These are phyloP conservation scores for Combretum micranthum DNA, from an alignment of 345 rosid genomes.

Conservation along the genomic window DNA sequence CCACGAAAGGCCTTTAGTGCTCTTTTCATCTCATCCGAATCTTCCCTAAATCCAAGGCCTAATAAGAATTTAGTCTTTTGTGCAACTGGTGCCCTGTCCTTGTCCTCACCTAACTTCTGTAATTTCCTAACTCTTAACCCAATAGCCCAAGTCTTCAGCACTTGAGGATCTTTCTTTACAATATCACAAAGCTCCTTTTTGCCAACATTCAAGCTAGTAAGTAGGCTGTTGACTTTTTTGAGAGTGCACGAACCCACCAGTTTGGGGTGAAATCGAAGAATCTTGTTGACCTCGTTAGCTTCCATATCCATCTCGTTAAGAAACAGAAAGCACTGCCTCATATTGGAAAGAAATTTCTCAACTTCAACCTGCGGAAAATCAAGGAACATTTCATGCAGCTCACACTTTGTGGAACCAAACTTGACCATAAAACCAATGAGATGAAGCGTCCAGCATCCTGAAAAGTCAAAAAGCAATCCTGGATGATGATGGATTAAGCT, in stretches of 20 bases:
- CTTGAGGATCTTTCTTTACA: conserved; percentile 49
- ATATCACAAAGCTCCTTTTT: conserved; percentile 37
- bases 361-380: conserved; percentile 43
- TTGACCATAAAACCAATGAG: conserved; percentile 46
- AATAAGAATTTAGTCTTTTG: conserved; percentile 48
- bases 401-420: conserved; percentile 38
- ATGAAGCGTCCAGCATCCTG: conserved; percentile 33
- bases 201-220: conserved; percentile 38
- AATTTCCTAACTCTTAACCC: conserved; percentile 29
- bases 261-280: conserved; percentile 33
- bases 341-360: conserved; percentile 38
- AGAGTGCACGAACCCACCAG: conserved; percentile 45
- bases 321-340: conserved; percentile 41
- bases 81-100: neutral
- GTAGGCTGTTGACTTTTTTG: conserved; percentile 46
- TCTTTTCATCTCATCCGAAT: conserved; percentile 28
- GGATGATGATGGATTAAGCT: conserved; percentile 47
- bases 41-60: conserved; percentile 45
- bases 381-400: conserved; percentile 34
- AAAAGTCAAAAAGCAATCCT: conserved; percentile 41
- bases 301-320: conserved; percentile 56
- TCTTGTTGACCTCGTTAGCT: conserved; percentile 31
- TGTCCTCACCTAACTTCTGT: conserved; percentile 23
- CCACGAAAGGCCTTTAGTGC: conserved; percentile 53
- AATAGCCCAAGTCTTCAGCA: conserved; percentile 33